A percentile compares a stretch with the other conserved stretches of the same genome.
Evolutionary conservation across 805 yeast genomes (phyloP).

Genomic region (Saturnispora halmiae): DNA sequence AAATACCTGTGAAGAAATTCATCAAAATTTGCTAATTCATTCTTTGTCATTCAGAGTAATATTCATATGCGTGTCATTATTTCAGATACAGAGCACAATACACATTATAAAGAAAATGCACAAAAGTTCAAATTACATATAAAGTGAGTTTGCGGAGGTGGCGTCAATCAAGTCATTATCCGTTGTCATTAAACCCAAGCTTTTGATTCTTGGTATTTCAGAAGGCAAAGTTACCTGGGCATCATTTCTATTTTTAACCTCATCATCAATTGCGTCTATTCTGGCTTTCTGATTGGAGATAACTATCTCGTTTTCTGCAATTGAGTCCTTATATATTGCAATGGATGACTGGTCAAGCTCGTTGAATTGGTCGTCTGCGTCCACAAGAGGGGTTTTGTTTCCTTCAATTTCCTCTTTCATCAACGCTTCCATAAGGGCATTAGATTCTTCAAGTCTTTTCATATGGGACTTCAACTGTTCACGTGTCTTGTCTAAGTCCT

Average conservation of each 20-base stretch:
- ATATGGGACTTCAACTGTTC: slow-evolving; percentile 34
- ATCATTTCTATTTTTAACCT: neutral
- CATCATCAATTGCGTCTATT: neutral
- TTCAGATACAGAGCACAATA: neutral
- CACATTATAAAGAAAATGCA: neutral
- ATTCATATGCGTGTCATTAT: slow-evolving; percentile 7
- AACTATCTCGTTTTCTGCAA: neutral
- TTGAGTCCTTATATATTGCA: neutral
- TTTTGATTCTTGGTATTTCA: neutral
- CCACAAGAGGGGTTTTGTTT: neutral
- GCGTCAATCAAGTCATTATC: neutral
- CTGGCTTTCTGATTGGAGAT: neutral
- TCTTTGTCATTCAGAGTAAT: slow-evolving; percentile 18
- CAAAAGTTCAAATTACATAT: neutral
- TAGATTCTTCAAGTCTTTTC: slow-evolving; percentile 42
- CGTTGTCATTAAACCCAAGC: neutral
- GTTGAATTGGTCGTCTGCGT: neutral
- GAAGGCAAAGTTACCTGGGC: neutral
- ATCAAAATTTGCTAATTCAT: too few species aligned
- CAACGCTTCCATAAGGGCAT: slow-evolving; percentile 32
- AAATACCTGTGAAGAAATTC: too few species aligned
- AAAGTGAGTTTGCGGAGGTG: neutral
- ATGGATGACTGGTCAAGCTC: neutral
- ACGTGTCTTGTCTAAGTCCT: slow-evolving; percentile 30
- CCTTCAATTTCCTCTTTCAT: neutral